Evolutionary conservation across 73 alveolate species (phyloP), one percentile per base, ranked within the genome.

Genomic region (Symbiodinium pilosum): DNA sequence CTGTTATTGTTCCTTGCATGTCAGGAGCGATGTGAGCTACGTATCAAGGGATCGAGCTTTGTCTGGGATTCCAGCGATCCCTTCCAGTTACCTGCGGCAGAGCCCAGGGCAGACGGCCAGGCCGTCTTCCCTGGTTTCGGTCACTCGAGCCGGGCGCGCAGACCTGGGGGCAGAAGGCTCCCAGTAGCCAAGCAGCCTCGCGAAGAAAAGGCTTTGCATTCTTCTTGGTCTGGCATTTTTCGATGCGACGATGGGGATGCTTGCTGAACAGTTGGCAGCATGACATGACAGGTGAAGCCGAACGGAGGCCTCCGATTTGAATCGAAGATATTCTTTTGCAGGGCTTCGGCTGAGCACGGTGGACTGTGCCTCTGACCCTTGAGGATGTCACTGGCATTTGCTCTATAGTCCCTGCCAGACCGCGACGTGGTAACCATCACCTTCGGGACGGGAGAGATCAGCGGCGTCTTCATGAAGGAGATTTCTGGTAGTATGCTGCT

Each of bases 371-470:
- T n/a, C n/a, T n/a, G n/a, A n/a, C n/a, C n/a, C n/a, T n/a, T n/a
- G n/a, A n/a, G n/a, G n/a, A n/a, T n/a, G n/a, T n/a, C n/a, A n/a
- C n/a, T 54, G 75, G 75, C n/a, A n/a, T n/a, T n/a, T n/a, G n/a
- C n/a, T n/a, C n/a, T n/a, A n/a, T n/a, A n/a, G n/a, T 64, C 81
- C 38, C 30, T 26, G 39, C 30, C 38, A 12, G 98, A 93, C 43
- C 83, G 98, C 30, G 98, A 93, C 44, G 98, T 93, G 44, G 98
- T 93, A 41, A 93, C 98, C 83, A 93, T 93, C 84, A 93, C 98
- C 64, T 93, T 93, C 81, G 98, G 98, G 42, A 93, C 98, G 6
- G 98, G 98, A 12, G 98, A 93, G 44, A 93, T 93, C 83, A 93
- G 98, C 68, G 98, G 98, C 18, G 38, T 38, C 69, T 83, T 28